phyloP scores from a whole-genome alignment of 169 alveolate species.

The Eimeria acervulina region DNA sequence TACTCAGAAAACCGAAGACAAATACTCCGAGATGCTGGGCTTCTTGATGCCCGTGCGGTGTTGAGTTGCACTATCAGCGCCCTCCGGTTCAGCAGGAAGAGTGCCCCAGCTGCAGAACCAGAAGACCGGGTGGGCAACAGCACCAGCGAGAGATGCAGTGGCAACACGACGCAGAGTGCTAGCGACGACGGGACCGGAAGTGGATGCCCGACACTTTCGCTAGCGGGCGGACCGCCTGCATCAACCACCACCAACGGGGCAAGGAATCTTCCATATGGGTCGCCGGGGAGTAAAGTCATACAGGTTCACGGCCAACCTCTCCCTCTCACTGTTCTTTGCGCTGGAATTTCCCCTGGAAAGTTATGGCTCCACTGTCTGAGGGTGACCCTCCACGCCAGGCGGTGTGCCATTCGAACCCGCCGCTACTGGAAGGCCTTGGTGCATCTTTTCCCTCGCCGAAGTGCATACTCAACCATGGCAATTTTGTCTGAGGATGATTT shows the following conservation, averaged over 20 bases:
- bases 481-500: slow-evolving; percentile 49
- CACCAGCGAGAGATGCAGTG: neutral
- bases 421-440: slow-evolving; percentile 71
- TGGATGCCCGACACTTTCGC: neutral
- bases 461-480: slow-evolving; percentile 34
- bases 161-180: neutral
- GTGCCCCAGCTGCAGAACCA: neutral
- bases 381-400: slow-evolving; percentile 76
- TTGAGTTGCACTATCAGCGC: slow-evolving; percentile 53
- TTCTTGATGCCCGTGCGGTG: slow-evolving; percentile 13
- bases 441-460: slow-evolving; percentile 72
- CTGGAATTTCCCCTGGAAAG: neutral
- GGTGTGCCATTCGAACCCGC: slow-evolving; percentile 66
- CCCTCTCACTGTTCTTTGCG: slow-evolving; percentile 29
- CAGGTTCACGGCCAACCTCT: slow-evolving; percentile 70
- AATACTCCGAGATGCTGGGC: slow-evolving; percentile 26
- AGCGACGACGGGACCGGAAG: neutral
- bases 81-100: slow-evolving; percentile 25
- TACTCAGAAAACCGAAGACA: neutral
- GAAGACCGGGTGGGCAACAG: neutral
- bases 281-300: slow-evolving; percentile 26
- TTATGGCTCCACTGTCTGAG: slow-evolving; percentile 67
- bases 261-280: neutral
- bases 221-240: neutral
- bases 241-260: neutral